A percentile compares a stretch with the other conserved stretches of the same genome.
phyloP scores from a whole-genome alignment of 345 rosid genomes.

The Triadica sebifera region DNA sequence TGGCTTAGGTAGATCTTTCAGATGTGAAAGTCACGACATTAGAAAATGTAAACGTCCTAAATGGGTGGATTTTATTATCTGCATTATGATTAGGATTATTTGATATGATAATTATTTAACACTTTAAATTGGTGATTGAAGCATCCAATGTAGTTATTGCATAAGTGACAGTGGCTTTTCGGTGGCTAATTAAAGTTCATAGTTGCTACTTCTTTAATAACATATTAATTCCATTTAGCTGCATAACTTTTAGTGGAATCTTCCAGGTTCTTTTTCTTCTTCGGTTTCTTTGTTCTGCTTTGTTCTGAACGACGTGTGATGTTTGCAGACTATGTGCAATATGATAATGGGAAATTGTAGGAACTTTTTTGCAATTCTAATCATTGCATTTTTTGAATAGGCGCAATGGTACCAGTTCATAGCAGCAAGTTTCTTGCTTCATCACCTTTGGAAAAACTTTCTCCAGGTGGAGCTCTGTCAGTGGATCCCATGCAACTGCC shows the following conservation, averaged over 20 bases:
- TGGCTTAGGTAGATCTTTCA: conserved; percentile 1
- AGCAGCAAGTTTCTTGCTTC: conserved; percentile 30
- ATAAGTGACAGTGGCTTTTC: neutral
- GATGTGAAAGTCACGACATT: conserved; percentile 3
- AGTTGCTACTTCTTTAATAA: neutral
- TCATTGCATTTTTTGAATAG: conserved; percentile 9
- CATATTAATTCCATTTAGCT: neutral
- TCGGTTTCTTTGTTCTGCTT: neutral
- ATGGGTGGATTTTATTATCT: neutral
- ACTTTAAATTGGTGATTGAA: neutral
- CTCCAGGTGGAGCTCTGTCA: conserved; percentile 19
- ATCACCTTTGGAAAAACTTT: conserved; percentile 25
- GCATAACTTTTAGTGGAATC: conserved; percentile 1
- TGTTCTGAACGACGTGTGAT: neutral
- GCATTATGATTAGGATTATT: neutral
- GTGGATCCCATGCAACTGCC: conserved; percentile 29
- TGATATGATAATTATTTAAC: neutral
- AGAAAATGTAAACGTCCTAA: neutral
- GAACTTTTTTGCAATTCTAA: neutral
- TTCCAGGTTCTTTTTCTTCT: neutral
- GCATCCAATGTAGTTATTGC: neutral
- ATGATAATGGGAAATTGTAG: neutral
- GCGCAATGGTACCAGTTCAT: conserved; percentile 22
- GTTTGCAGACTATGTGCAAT: conserved; percentile 1
- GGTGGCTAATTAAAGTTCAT: neutral